Conservation (phyloP, 2,329 filamentous ascomycete genomes). For the Lachnellula occidentalis region DNA sequence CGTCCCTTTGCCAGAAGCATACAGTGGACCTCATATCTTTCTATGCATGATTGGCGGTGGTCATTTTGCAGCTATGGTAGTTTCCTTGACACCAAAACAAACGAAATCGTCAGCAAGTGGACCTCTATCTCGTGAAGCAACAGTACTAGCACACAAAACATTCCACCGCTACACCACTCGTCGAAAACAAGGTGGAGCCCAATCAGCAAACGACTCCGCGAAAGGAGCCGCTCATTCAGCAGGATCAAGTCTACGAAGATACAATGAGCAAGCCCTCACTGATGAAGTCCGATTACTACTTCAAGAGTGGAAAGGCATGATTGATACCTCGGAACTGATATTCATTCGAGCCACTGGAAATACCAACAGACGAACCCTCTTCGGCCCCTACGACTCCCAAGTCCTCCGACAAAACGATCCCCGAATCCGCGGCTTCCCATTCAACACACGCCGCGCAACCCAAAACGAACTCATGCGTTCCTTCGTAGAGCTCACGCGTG, state of each 20-base stretch:
- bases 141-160: conserved; percentile 90
- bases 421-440: conserved; percentile 81
- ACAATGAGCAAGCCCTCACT: conserved; percentile 86
- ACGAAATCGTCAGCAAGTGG: conserved; percentile 62
- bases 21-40: conserved; percentile 80
- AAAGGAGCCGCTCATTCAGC: conserved; percentile 93
- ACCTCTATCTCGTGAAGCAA: conserved; percentile 75
- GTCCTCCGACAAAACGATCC: conserved; percentile 74
- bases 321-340: conserved; percentile 77
- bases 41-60: conserved; percentile 98
- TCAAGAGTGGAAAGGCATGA: conserved; percentile 75
- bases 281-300: conserved; percentile 83
- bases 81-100: conserved; percentile 77
- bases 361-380: conserved; percentile 81
- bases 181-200: conserved; percentile 91
- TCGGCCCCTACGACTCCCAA: conserved; percentile 86
- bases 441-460: conserved; percentile 85
- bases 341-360: conserved; percentile 87
- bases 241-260: conserved; percentile 80
- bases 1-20: conserved; percentile 46
- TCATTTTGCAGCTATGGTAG: conserved; percentile 95
- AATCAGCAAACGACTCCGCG: conserved; percentile 90
- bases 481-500: conserved; percentile 86
- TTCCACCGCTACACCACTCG: conserved; percentile 97
- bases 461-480: conserved; percentile 91